Evolutionary conservation across 805 yeast species (phyloP), one percentile per base, ranked within the genome.

Genomic region (Pichia insulana): DNA sequence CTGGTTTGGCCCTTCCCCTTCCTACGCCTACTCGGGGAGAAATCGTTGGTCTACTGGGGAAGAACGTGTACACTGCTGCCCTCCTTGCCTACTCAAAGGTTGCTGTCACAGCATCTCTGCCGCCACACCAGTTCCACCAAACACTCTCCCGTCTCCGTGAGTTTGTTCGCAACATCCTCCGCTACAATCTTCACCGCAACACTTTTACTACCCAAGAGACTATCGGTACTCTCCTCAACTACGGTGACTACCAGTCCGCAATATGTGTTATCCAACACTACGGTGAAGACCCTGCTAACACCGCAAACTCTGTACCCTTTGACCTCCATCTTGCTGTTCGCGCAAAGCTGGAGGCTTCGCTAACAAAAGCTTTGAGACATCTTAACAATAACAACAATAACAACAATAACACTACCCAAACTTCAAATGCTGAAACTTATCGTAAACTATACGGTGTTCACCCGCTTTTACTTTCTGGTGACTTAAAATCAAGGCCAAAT

Each of bases 211-310:
- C 46, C 18, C 37, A 43, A 16, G 49, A 46, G 30, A 36, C 47
- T 0, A 39, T 45, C 25, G 45, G 45, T 8, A 50, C 61, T 1
- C 52, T 60, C 20, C 18, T 61, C 35, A 52, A 50, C 2, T 60
- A 47, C 41, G 56, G 59, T 10, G 63, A 59, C 37, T 43, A 34
- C 19, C 38, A 31, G 27, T 18, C 57, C 6, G 53, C 53, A 0
- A 48, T 59, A 9, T 55, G 61, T 37, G 48, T 49, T 4, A 34
- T 59, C 8, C 51, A 55, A 36, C 50, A 49, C 37, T 48, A 51
- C 32, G 63, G 63, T 7, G 45, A 46, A 49, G 25, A 22, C 25
- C 25, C 7, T 5, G 47, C 41, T 1, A 27, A 45, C 15, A 40
- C 50, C 6, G 33, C 34, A 19, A 40, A 37, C 11, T 22, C 31